Percentiles rank a stretch among this genome's conserved stretches.
Evolutionary conservation across 306 rosid species (phyloP).

Genomic region (Cicer arietinum): DNA sequence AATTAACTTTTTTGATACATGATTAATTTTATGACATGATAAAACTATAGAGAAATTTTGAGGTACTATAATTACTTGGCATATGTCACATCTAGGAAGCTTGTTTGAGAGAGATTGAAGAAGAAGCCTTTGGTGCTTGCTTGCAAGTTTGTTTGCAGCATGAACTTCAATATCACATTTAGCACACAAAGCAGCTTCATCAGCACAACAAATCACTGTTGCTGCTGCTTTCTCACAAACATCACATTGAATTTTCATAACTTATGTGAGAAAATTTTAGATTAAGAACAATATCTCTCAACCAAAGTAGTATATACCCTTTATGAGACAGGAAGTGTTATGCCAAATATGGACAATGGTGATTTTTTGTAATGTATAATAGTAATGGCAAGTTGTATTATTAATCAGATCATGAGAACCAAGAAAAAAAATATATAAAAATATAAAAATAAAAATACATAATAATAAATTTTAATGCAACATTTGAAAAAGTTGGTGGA

Average conservation of each 20-base stretch:
- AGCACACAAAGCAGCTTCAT: conserved; percentile 94
- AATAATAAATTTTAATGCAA: not conserved
- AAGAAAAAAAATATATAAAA: not conserved
- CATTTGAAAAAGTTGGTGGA: not conserved
- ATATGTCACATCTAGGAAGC: conserved; percentile 94
- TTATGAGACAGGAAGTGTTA: not conserved
- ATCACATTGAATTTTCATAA: conserved; percentile 96
- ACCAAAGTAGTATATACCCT: not conserved
- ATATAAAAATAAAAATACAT: not conserved
- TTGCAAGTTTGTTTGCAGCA: conserved; percentile 97
- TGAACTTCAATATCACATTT: conserved; percentile 92
- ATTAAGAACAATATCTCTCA: not conserved
- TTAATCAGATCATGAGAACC: not conserved
- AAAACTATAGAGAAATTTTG: not conserved
- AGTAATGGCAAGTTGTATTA: not conserved
- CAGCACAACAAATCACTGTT: conserved; percentile 91
- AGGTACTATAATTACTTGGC: conserved; percentile 64
- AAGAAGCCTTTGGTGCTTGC: conserved; percentile 95
- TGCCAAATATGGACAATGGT: not conserved
- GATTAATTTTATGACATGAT: not conserved
- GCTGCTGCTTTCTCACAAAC: conserved; percentile 96
- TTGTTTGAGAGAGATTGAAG: conserved; percentile 81
- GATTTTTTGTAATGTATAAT: not conserved
- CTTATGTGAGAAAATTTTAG: not conserved
- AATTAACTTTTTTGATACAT: not conserved